Evolutionary conservation across 1,139 yeast species (phyloP), one percentile per base, ranked within the genome.

Genomic region (Candida sojae): DNA sequence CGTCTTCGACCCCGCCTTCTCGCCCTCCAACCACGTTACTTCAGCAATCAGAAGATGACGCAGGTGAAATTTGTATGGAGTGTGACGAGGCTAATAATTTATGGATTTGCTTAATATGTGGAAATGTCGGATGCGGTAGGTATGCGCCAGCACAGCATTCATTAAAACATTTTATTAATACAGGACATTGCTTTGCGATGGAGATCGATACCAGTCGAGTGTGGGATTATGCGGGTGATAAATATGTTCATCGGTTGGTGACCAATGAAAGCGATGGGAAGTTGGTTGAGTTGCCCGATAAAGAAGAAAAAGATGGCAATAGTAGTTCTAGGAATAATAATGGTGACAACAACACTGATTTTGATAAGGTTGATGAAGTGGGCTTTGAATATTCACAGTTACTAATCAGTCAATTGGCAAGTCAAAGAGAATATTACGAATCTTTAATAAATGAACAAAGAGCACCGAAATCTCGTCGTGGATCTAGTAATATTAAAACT

Each of bases 191-290:
- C 60, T 92, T 89, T 68, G 88, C 97, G 0, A 90, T 92, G 97
- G 97, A 91, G 62, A 73, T 88, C 41, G 71, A 75, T 13, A 82
- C 96, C 0, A 95, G 92, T 52, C 72, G 98, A 44, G 96, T 92
- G 2, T 92, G 98, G 98, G 97, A 92, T 63, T 92, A 92, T 63
- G 92, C 93, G 0, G 93, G 93, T 1, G 97, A 92, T 62, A 84
- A 84, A 53, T 92, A 91, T 64, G 97, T 92, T 5, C 98, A 92
- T 67, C 71, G 97, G 45, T 68, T 92, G 41, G 79, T 92, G 3
- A 89, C 92, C 51, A 90, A 89, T 65, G 93, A 89, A 59, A 75
- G 86, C 0, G 96, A 89, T 63, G 96, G 96, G 0, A 89, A 89
- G 57, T 64, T 89, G 30, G 95, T 89, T 4, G 96, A 89, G 61